These are phyloP conservation scores for Fragosphaeria purpurea DNA, from an alignment of 2,329 filamentous ascomycete species.

Conservation along the genomic window DNA sequence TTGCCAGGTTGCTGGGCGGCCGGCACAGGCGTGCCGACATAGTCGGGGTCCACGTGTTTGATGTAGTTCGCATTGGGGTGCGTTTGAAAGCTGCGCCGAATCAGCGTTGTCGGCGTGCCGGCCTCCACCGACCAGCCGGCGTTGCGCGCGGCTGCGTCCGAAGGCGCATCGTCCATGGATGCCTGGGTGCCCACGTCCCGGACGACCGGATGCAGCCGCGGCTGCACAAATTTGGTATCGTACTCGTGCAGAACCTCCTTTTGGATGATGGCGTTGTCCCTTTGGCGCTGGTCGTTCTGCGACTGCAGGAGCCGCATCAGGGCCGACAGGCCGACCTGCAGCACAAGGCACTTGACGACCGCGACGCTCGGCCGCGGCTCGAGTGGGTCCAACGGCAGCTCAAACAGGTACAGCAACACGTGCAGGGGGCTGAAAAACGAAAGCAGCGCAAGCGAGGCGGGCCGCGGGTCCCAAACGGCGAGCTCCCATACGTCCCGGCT, in stretches of 20 bases:
- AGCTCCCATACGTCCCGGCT: slow-evolving; percentile 90
- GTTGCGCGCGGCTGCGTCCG: neutral
- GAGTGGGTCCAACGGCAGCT: slow-evolving; percentile 65
- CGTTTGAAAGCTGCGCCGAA: slow-evolving; percentile 69
- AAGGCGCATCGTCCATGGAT: slow-evolving; percentile 35
- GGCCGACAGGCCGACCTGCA: slow-evolving; percentile 63
- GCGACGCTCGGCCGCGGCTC: slow-evolving; percentile 79
- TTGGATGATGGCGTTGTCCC: slow-evolving; percentile 75
- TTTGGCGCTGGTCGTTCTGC: slow-evolving; percentile 72
- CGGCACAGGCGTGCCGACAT: slow-evolving; percentile 21
- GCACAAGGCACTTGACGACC: slow-evolving; percentile 69
- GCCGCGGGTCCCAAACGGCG: slow-evolving; percentile 84
- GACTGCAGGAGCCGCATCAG: slow-evolving; percentile 67
- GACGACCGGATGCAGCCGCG: slow-evolving; percentile 71
- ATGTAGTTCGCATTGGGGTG: slow-evolving; percentile 77
- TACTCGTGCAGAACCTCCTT: slow-evolving; percentile 93
- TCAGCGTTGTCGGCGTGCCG: slow-evolving; percentile 47
- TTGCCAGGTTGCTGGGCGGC: slow-evolving; percentile 20
- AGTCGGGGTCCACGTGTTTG: slow-evolving; percentile 61
- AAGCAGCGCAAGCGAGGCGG: slow-evolving; percentile 71
- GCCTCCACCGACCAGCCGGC: slow-evolving; percentile 28
- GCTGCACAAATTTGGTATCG: slow-evolving; percentile 90
- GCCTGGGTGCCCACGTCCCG: slow-evolving; percentile 72
- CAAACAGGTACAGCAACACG: slow-evolving; percentile 80
- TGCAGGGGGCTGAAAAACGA: slow-evolving; percentile 91